Base-by-base conservation (phyloP, 192 early-diverging fungal species). In the Linnemannia exigua region DNA sequence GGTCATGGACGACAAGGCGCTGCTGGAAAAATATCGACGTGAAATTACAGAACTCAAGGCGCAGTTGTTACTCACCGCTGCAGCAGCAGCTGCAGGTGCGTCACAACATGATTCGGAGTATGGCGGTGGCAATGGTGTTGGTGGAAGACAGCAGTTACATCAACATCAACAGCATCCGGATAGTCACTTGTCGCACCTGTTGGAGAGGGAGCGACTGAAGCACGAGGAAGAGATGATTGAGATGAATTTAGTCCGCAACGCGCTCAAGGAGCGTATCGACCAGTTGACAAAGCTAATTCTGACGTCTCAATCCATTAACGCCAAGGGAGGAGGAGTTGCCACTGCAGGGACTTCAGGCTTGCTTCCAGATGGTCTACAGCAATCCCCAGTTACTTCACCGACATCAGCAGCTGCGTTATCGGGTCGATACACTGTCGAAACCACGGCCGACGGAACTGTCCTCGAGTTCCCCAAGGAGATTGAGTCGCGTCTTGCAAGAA, bases 271-370 rank as follows among this genome's bases (percentile, higher is more conserved):
- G 68, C 87, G 95, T 25, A 96, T 97, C 54, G 96, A 97, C 78
- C 95, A 97, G 66, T 84, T 97, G 68, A 97, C 96, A 8, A 93
- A 93, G 37, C 81, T 97, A 33, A 97, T 97, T 74, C 89, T 97
- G 74, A 96, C 94, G 12, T 85, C 83, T 9, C 83, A 85, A 31
- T 79, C 77, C 38, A 79, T 85, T 72, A 76, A 79, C n/a, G 36
- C 72, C 31, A 83, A 77, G 33, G 58, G 58, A 14, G 15, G 19
- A 16, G 33, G 6, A 8, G 22, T 33, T 35, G 35, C 38, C 16
- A 20, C 67, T 15, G 22, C 70, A 14, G 68, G 37, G 9, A 9
- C n/a, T n/a, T n/a, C 41, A 44, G 41, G 41, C 9, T 44, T 44
- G 41, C 9, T 44, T 44, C 5, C 22, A 31, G 41, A 44, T 15